Conservation (phyloP, 2,329 filamentous ascomycete genomes). For the Paraphoma chrysanthemicola region DNA sequence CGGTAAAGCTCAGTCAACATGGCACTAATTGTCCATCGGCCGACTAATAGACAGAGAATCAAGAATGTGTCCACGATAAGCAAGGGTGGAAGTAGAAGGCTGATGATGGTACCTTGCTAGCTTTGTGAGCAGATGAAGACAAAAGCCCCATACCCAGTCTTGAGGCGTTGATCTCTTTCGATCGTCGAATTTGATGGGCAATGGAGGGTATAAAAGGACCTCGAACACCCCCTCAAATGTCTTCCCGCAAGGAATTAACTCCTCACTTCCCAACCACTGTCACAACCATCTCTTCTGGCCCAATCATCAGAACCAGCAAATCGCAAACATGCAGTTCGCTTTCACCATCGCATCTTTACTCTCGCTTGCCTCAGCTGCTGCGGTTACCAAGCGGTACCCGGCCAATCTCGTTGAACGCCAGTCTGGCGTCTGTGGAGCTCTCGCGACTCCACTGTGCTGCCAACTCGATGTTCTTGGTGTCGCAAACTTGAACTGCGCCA, state of each 20-base stretch:
- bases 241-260: background rate
- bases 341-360: conserved; percentile 16
- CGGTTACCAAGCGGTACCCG: conserved; percentile 8
- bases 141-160: no score
- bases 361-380: conserved; percentile 16
- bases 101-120: no score
- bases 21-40: no score
- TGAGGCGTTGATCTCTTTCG: no score
- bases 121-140: no score
- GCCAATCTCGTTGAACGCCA: background rate
- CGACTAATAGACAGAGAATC: no score
- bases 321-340: conserved; percentile 18
- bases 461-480: conserved; percentile 22
- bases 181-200: no score
- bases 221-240: background rate
- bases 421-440: conserved; percentile 18
- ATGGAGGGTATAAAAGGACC: background rate
- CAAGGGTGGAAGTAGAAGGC: no score
- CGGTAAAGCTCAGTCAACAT: no score
- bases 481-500: conserved; percentile 23
- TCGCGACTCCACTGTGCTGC: conserved; percentile 24
- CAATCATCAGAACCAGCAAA: background rate
- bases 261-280: background rate
- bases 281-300: background rate
- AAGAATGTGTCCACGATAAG: no score